phyloP scores from a whole-genome alignment of 192 early-diverging fungal species.

The Coemansia sp. region DNA sequence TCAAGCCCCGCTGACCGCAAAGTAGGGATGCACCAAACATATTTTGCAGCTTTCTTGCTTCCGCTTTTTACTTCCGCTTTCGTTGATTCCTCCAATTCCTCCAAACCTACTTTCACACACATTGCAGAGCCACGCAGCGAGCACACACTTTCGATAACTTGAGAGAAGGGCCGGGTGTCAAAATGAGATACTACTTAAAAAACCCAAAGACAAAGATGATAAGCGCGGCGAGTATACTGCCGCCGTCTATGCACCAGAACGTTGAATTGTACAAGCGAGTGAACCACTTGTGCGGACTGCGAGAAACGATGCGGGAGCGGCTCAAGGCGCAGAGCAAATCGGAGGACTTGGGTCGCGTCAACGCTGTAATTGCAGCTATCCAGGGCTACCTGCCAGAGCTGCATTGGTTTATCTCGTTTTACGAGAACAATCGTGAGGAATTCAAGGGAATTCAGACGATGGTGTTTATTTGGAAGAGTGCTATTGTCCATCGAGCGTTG shows the following conservation, averaged over 20 bases:
- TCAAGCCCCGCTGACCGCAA: background rate
- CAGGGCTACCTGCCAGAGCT: constrained; percentile 45
- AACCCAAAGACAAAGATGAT: constrained; percentile 50
- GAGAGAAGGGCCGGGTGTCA: background rate
- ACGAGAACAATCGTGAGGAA: constrained; percentile 26
- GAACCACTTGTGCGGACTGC: constrained; percentile 41
- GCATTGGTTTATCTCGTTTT: constrained; percentile 45
- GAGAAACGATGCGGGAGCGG: constrained; percentile 49
- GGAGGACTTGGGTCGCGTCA: constrained; percentile 37
- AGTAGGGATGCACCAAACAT: background rate
- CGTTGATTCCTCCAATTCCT: background rate
- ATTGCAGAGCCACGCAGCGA: background rate
- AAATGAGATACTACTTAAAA: constrained; percentile 43
- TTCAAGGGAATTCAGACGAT: constrained; percentile 38
- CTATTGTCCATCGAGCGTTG: constrained; percentile 36
- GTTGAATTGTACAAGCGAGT: constrained; percentile 37
- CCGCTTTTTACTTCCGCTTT: background rate
- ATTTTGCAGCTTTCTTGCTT: background rate
- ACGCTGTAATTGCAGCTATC: constrained; percentile 19
- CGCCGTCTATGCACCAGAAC: constrained; percentile 45
- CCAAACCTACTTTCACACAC: background rate
- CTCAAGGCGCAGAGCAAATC: constrained; percentile 47
- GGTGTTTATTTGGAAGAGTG: constrained; percentile 55
- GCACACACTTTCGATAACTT: background rate
- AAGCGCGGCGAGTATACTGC: constrained; percentile 29